A percentile compares a stretch with the other conserved stretches of the same genome.
These are phyloP conservation scores for Quercus tomentella DNA, from an alignment of 331 rosid genomes.

Conservation along the genomic window DNA sequence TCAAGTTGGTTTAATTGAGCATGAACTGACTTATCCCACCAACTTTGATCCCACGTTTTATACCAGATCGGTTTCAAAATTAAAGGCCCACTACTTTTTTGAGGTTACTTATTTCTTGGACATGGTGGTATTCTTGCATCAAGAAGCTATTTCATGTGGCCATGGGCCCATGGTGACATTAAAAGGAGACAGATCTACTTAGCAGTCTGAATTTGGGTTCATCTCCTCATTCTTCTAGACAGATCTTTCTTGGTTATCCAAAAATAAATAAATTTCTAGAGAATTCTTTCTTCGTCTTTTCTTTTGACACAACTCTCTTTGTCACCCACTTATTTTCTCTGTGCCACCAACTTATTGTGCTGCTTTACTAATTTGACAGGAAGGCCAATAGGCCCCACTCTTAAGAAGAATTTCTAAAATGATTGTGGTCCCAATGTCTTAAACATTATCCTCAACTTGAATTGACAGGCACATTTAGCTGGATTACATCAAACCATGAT, in stretches of 20 bases:
- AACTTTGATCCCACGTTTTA: no score
- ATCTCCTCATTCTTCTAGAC: conserved; percentile 7
- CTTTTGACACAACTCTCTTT: neutral
- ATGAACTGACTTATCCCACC: no score
- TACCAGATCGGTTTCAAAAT: no score
- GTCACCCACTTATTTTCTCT: neutral
- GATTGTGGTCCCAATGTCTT: neutral
- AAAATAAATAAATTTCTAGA: neutral
- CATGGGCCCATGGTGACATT: neutral
- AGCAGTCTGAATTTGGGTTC: neutral
- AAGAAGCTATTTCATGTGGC: neutral
- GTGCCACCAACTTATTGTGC: no score
- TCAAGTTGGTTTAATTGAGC: no score
- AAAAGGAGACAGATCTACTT: conserved; percentile 10
- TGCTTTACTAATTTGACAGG: neutral
- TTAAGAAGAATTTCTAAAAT: neutral
- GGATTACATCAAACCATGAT: neutral
- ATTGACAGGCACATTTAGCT: no score
- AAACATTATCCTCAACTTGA: no score
- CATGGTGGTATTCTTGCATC: neutral
- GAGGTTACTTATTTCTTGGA: neutral
- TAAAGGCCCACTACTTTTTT: no score
- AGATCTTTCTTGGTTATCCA: neutral
- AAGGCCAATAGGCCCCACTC: neutral
- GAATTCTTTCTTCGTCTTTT: neutral